These are phyloP conservation scores for Lipomyces lipofer DNA, from an alignment of 805 yeast genomes.

Conservation along the genomic window DNA sequence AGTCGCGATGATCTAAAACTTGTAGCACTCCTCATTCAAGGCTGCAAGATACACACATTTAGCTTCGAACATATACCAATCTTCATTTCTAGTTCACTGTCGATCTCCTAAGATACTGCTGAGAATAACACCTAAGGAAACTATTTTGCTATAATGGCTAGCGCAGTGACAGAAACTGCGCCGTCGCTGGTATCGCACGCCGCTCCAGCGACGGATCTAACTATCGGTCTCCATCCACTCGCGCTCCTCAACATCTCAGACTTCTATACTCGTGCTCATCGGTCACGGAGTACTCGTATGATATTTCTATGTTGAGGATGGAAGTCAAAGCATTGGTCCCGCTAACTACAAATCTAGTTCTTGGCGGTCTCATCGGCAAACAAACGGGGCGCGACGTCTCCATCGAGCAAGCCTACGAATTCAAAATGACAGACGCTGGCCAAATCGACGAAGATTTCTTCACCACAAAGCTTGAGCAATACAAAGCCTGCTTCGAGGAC, in stretches of 20 bases:
- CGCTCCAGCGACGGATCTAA: conserved; percentile 17
- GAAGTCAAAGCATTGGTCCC: neutral
- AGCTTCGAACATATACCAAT: no score
- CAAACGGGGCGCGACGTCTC: conserved; percentile 35
- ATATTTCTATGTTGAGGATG: neutral
- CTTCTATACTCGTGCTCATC: conserved; percentile 36
- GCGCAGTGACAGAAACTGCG: neutral
- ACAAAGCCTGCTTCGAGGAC: conserved; percentile 37
- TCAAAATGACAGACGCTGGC: conserved; percentile 25
- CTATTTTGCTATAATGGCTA: no score
- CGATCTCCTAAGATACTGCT: no score
- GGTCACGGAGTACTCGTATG: conserved; percentile 28
- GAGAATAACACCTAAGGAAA: no score
- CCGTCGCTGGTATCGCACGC: conserved; percentile 12
- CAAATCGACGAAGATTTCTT: conserved; percentile 35
- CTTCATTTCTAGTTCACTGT: no score
- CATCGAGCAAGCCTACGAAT: conserved; percentile 40
- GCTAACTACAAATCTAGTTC: conserved; percentile 26
- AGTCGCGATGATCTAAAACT: no score
- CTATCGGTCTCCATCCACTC: conserved; percentile 39
- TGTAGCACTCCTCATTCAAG: no score
- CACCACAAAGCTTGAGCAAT: conserved; percentile 33
- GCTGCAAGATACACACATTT: no score
- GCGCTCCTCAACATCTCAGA: conserved; percentile 42
- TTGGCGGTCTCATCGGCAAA: conserved; percentile 41